phyloP scores from a whole-genome alignment of 352 stramenopile genomes.

The Phytophthora multivora region DNA sequence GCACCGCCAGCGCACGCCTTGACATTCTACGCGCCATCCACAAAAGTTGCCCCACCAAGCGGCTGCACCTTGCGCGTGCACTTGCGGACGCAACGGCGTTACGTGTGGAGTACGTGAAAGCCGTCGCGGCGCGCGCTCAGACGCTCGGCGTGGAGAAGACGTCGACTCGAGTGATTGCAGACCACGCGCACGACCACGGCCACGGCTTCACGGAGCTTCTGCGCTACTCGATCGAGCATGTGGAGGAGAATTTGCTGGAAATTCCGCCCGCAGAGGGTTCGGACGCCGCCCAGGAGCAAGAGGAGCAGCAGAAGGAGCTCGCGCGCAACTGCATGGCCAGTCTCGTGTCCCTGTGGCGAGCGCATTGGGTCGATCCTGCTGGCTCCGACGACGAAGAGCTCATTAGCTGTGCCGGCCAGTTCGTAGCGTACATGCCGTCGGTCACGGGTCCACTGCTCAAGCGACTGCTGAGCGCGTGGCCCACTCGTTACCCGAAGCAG shows the following conservation, averaged over 20 bases:
- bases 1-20: conserved; percentile 77
- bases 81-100: conserved; percentile 73
- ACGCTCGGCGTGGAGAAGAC: conserved; percentile 65
- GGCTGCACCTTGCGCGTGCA: conserved; percentile 68
- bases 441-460: conserved; percentile 55
- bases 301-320: conserved; percentile 52
- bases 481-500: conserved; percentile 63
- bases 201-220: conserved; percentile 84
- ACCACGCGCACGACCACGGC: conserved; percentile 76
- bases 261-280: conserved; percentile 19
- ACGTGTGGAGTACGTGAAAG: conserved; percentile 71
- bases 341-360: conserved; percentile 68
- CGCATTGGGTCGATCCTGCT: conserved; percentile 75
- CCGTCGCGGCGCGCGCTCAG: conserved; percentile 49
- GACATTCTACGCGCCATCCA: conserved; percentile 88
- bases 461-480: conserved; percentile 67
- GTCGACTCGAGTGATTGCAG: conserved; percentile 40
- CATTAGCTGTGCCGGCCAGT: conserved; percentile 81
- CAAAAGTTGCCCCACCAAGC: conserved; percentile 75
- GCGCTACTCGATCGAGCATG: conserved; percentile 83
- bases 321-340: conserved; percentile 74
- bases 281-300: conserved; percentile 25
- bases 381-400: conserved; percentile 87
- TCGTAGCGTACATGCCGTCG: conserved; percentile 82
- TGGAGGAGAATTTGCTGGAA: conserved; percentile 46